Percentiles rank a stretch among this genome's conserved stretches.
Evolutionary conservation across 2,329 filamentous ascomycete species (phyloP).

Genomic region (Colletotrichum somersetense): DNA sequence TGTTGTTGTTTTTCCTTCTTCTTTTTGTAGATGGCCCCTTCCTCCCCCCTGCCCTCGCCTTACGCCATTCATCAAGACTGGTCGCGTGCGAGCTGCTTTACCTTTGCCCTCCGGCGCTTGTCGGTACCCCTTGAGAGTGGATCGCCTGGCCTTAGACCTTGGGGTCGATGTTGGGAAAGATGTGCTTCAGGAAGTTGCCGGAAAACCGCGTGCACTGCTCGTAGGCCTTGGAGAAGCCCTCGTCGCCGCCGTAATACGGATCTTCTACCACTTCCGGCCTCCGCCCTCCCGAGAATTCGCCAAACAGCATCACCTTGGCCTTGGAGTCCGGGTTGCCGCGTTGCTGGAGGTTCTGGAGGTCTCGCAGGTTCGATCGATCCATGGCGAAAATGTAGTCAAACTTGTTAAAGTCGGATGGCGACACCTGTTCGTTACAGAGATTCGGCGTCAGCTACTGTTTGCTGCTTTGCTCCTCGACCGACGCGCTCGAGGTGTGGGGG

Average conservation of each 20-base stretch:
- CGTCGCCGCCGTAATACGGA: slow-evolving; percentile 90
- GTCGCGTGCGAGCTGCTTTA: neutral
- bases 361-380: slow-evolving; percentile 84
- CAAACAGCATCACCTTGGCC: slow-evolving; percentile 84
- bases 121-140: neutral
- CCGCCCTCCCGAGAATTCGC: slow-evolving; percentile 77
- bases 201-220: slow-evolving; percentile 85
- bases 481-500: neutral
- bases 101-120: neutral
- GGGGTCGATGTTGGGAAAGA: slow-evolving; percentile 57
- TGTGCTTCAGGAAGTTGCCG: slow-evolving; percentile 77
- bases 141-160: slow-evolving; percentile 12
- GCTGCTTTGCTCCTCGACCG: neutral
- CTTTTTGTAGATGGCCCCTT: slow-evolving; percentile 10
- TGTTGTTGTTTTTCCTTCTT: too few species aligned
- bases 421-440: slow-evolving; percentile 55
- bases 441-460: slow-evolving; percentile 10
- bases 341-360: slow-evolving; percentile 73
- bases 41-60: slow-evolving; percentile 6
- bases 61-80: neutral
- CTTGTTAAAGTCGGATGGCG: slow-evolving; percentile 77
- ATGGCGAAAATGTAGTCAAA: slow-evolving; percentile 98
- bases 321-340: slow-evolving; percentile 68
- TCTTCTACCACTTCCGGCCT: slow-evolving; percentile 82
- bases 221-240: slow-evolving; percentile 88